phyloP scores from a whole-genome alignment of 83 land plant genomes.

The Larix sibirica region DNA sequence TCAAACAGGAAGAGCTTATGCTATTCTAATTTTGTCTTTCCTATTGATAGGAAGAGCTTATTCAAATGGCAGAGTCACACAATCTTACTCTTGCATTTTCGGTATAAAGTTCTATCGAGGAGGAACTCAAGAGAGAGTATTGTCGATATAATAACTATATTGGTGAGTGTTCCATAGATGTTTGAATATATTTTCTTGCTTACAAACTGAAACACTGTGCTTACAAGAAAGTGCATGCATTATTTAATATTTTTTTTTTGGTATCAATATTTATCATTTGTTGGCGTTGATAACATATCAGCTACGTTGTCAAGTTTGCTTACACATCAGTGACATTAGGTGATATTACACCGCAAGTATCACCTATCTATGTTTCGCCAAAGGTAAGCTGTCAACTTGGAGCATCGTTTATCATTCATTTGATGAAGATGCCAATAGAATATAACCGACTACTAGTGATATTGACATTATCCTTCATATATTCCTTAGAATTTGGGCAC shows the following conservation, averaged over 20 bases:
- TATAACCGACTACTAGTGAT: background rate
- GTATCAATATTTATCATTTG: background rate
- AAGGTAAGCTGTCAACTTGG: constrained; percentile 57
- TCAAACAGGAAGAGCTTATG: constrained; percentile 61
- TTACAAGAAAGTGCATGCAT: background rate
- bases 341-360: constrained; percentile 56
- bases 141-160: constrained; percentile 86
- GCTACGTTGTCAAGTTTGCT: constrained; percentile 97
- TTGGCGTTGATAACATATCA: constrained; percentile 54
- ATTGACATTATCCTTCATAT: background rate
- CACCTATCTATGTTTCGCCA: constrained; percentile 84
- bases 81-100: constrained; percentile 89
- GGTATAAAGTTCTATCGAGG: constrained; percentile 89
- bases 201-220: background rate
- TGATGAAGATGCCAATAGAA: background rate
- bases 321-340: constrained; percentile 90
- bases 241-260: background rate
- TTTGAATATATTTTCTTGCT: background rate
- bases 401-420: background rate
- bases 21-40: background rate
- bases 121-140: constrained; percentile 93
- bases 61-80: constrained; percentile 63
- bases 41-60: constrained; percentile 69
- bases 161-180: constrained; percentile 41
- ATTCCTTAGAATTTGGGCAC: background rate